Percentiles rank a stretch among this genome's conserved stretches.
Evolutionary conservation across 1,284 basidiomycete genomes (phyloP).

Genomic region (Tausonia pullulans): DNA sequence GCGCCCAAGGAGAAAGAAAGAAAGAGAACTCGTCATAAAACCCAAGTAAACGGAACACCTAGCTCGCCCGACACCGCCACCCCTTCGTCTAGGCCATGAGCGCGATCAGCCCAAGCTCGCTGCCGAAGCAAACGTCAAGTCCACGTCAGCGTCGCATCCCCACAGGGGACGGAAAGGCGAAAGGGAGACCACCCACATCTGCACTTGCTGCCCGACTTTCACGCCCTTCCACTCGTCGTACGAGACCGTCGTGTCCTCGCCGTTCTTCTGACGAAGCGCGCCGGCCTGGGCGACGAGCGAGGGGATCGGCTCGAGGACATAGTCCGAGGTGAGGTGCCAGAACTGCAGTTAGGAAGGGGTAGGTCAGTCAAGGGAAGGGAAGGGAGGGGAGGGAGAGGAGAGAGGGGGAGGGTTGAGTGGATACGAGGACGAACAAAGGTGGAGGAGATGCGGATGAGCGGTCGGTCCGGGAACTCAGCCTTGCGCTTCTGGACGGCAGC

Average conservation of each 20-base stretch:
- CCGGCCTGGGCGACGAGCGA: constrained; percentile 42
- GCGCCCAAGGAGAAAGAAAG: background rate
- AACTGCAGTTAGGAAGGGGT: constrained; percentile 38
- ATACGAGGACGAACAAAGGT: constrained; percentile 46
- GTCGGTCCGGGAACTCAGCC: constrained; percentile 52
- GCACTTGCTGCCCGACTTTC: constrained; percentile 76
- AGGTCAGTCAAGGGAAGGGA: background rate
- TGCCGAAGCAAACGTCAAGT: constrained; percentile 27
- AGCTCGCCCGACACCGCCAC: constrained; percentile 2
- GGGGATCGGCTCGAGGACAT: constrained; percentile 54
- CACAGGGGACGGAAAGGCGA: background rate
- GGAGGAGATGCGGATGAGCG: constrained; percentile 77
- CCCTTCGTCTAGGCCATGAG: constrained; percentile 47
- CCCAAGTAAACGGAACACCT: background rate
- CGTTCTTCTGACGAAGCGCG: constrained; percentile 34
- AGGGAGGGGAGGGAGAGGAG: background rate
- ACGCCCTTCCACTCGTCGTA: constrained; percentile 54
- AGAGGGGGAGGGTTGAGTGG: background rate
- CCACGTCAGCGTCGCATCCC: background rate
- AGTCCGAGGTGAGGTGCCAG: constrained; percentile 81
- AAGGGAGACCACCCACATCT: constrained; percentile 46
- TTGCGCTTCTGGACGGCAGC: constrained; percentile 45
- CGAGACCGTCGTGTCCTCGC: constrained; percentile 34
- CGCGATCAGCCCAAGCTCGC: constrained; percentile 70
- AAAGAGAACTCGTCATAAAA: background rate